Evolutionary conservation across 2,329 filamentous ascomycete species (phyloP), one percentile per base, ranked within the genome.

Genomic region (Lecanosticta acicola): DNA sequence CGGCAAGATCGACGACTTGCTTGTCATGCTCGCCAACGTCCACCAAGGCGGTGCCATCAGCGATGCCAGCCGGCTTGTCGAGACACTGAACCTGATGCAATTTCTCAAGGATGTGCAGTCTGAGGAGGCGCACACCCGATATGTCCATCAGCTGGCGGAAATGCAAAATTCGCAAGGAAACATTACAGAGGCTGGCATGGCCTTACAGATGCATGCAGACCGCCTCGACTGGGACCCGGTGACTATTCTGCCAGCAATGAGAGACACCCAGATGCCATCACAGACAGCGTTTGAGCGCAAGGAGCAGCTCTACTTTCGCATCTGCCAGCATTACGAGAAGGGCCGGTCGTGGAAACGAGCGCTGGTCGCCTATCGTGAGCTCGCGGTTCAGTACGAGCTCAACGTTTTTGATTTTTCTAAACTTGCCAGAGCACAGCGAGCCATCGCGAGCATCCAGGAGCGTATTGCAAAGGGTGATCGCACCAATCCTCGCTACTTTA

Each of bases 31-130:
- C 14, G 86, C 94, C 19, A 89, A 87, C 3, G 90, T 95, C 0
- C 87, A 96, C 63, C 85, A 84, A 55, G 87, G 87, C 43, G 76
- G 74, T 32, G 78, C 74, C 3, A 55, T 55, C 39, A 63, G 63
- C 36, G 88, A 95, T 61, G 83, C 86, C 1, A 84, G 85, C 5
- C 81, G 86, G 50, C 85, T 94, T 54, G 87, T 95, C 67, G 89
- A 96, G 65, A 87, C 88, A 0, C 71, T 97, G 41, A 81, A 87
- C 45, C 73, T 97, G 19, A 96, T 97, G 90, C 88, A 96, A 58
- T 97, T 96, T 68, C 77, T 97, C 57, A 85, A 89, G 55, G 89
- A 96, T 62, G 94, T 96, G 84, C 87, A 94, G 56, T 94, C 94
- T 62, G 89, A 95, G 64, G 90, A 96, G 60, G 95, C 96, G 46